Evolutionary conservation across 2,329 filamentous ascomycete species (phyloP).

Genomic region (Leptographium procerum): DNA sequence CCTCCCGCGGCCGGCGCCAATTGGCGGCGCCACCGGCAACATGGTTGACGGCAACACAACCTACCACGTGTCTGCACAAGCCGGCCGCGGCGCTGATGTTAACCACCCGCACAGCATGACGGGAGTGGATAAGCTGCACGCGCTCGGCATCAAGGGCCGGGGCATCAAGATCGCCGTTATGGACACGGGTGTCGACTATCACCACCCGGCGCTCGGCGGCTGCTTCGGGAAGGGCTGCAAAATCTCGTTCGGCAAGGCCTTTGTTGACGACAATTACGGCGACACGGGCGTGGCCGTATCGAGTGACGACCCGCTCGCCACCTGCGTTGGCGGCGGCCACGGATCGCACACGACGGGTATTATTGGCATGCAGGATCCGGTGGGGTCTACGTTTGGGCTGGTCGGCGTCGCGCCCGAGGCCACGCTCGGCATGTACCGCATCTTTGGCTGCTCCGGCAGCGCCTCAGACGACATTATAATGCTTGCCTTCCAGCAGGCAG

Average conservation of each 20-base stretch:
- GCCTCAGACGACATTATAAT: conserved; percentile 46
- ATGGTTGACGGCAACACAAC: neutral
- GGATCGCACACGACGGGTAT: conserved; percentile 53
- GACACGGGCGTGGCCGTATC: conserved; percentile 27
- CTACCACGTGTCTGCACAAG: neutral
- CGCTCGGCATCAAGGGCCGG: conserved; percentile 38
- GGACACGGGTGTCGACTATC: conserved; percentile 29
- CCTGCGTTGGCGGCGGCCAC: conserved; percentile 37
- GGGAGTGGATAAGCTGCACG: conserved; percentile 42
- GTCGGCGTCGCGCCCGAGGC: conserved; percentile 46
- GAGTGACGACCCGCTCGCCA: conserved; percentile 37
- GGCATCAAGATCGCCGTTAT: conserved; percentile 40
- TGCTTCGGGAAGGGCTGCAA: conserved; percentile 12
- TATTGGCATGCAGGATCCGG: conserved; percentile 46
- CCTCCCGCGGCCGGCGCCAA: neutral
- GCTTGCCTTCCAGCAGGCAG: conserved; percentile 47
- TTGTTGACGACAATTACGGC: conserved; percentile 22
- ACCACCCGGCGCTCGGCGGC: conserved; percentile 24
- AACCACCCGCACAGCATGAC: conserved; percentile 37
- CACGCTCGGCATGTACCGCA: conserved; percentile 43
- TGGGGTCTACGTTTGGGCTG: conserved; percentile 27
- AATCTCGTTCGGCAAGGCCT: conserved; percentile 10
- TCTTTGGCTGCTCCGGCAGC: conserved; percentile 43
- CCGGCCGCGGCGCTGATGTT: neutral
- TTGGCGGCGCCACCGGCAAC: neutral